Base-by-base conservation (phyloP, 2,329 filamentous ascomycete genomes). In the Sordariomycetes sp. region DNA sequence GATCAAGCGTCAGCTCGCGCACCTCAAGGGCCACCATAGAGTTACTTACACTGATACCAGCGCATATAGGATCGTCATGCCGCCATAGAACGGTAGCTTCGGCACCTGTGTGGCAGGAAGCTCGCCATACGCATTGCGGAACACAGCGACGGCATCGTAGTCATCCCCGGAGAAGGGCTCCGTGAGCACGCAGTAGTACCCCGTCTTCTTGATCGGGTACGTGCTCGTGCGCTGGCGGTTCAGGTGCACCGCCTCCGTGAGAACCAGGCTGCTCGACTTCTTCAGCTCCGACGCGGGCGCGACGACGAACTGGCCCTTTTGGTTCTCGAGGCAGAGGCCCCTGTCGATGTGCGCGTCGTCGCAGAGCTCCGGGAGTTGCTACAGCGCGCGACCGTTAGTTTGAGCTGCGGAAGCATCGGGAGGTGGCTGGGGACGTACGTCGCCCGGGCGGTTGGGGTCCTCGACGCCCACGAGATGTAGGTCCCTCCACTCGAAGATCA, bases 21-120 rank as follows among this genome's bases (percentile, higher is more conserved):
- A 17, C 12, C n/a, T 20, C 45, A n/a, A 17, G 22, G 10, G 34
- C 13, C 42, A 17, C 28, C 42, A 17, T 8, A 56, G 45, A 3
- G 58, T 39, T 3, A 74, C 79, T 59, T 80, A 86, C 69, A 83
- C 80, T 62, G 84, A 85, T 62, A 97, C 82, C 22, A 97, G 80
- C 54, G 90, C 90, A 71, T 99, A 99, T 35, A 95, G 82, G 61
- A 99, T 91, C 0, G 91, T 92, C 63, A 97, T 84, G 58, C 87
- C 92, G 53, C 92, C 94, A 66, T 99, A 99, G 69, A 99, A 99
- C 2, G 94, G 92, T 59, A 99, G 77, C 71, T 99, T 99, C 22
- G 95, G 87, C 62, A 99, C 96, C 70, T 99, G 92, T 1, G 90
- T 90, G 8, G 90, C 94, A 5, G 91, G 89, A 58, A 99, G 84